Percentiles rank a stretch among this genome's conserved stretches.
Conservation (phyloP, 2,329 filamentous ascomycete species). For the Fusarium sp. region DNA sequence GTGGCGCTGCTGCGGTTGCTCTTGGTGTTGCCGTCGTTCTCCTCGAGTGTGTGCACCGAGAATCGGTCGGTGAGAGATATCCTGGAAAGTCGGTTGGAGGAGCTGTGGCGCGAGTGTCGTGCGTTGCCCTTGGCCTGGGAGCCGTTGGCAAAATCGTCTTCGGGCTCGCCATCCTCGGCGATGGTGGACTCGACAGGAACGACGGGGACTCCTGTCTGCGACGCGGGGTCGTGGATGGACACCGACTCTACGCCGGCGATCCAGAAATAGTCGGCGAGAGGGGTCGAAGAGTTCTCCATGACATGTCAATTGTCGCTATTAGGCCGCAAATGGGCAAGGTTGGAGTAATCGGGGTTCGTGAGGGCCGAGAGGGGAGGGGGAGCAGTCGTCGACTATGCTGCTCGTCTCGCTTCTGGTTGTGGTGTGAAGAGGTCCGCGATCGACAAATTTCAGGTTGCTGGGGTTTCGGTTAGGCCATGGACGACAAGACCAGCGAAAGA, state of each 20-base stretch:
- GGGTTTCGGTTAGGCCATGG: slow-evolving; percentile 38
- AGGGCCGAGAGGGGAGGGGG: slow-evolving; percentile 6
- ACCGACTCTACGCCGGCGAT: slow-evolving; percentile 75
- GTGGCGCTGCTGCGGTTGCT: slow-evolving; percentile 73
- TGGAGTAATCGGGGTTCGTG: slow-evolving; percentile 10
- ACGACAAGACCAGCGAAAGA: slow-evolving; percentile 20
- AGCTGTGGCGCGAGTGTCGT: slow-evolving; percentile 68
- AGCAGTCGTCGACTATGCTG: slow-evolving; percentile 14
- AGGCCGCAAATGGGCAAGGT: slow-evolving; percentile 38
- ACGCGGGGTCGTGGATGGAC: slow-evolving; percentile 65
- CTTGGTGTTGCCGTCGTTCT: slow-evolving; percentile 63
- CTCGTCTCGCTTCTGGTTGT: slow-evolving; percentile 23
- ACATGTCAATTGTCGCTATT: slow-evolving; percentile 51
- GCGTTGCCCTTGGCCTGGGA: slow-evolving; percentile 40
- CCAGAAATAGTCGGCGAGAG: slow-evolving; percentile 78
- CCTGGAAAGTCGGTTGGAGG: slow-evolving; percentile 65
- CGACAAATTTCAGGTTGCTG: slow-evolving; percentile 32
- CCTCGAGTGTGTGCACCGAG: slow-evolving; percentile 65
- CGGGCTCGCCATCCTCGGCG: slow-evolving; percentile 67
- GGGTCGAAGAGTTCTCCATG: slow-evolving; percentile 69
- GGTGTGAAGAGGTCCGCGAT: slow-evolving; percentile 24
- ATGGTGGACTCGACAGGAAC: slow-evolving; percentile 64
- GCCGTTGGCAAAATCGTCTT: slow-evolving; percentile 50
- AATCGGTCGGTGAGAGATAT: slow-evolving; percentile 58
- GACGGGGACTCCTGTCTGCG: slow-evolving; percentile 35